phyloP scores from a whole-genome alignment of 192 early-diverging fungal genomes.

The Backusella mclennaniae region DNA sequence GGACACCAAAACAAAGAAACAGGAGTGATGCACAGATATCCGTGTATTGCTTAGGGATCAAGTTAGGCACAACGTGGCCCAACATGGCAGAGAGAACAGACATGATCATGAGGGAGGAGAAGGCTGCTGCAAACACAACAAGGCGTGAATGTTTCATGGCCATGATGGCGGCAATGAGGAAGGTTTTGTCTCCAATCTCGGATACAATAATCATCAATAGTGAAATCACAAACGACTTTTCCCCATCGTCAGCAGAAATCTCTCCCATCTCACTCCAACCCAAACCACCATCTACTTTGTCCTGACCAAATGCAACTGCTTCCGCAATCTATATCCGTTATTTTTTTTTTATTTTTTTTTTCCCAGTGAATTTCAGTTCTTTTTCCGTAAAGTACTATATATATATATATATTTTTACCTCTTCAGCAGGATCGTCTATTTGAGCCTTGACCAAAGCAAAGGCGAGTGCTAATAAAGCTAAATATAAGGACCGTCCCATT shows the following conservation, averaged over 20 bases:
- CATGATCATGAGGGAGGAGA: constrained; percentile 89
- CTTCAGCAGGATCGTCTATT: constrained; percentile 18
- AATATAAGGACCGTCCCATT: neutral
- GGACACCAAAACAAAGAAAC: constrained; percentile 92
- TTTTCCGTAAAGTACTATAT: neutral
- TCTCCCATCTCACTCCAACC: neutral
- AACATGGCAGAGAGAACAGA: constrained; percentile 92
- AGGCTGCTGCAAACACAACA: constrained; percentile 88
- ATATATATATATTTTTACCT: neutral
- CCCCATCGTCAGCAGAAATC: neutral
- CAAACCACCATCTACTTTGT: neutral
- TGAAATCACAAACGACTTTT: constrained; percentile 53
- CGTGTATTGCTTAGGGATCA: constrained; percentile 87
- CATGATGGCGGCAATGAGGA: constrained; percentile 97
- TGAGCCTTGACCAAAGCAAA: constrained; percentile 10
- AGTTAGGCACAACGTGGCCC: constrained; percentile 84
- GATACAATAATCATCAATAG: constrained; percentile 92
- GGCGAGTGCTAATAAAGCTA: neutral
- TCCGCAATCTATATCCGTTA: neutral
- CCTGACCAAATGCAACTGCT: neutral
- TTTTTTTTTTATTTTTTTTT: neutral
- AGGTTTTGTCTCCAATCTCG: constrained; percentile 99
- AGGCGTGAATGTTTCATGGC: constrained; percentile 95
- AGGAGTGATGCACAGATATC: constrained; percentile 79
- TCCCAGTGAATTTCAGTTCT: neutral